Percentiles rank a stretch among this genome's conserved stretches.
These are phyloP conservation scores for Pelargonium fulgidum DNA, from an alignment of 441 rosid species.

Conservation along the genomic window DNA sequence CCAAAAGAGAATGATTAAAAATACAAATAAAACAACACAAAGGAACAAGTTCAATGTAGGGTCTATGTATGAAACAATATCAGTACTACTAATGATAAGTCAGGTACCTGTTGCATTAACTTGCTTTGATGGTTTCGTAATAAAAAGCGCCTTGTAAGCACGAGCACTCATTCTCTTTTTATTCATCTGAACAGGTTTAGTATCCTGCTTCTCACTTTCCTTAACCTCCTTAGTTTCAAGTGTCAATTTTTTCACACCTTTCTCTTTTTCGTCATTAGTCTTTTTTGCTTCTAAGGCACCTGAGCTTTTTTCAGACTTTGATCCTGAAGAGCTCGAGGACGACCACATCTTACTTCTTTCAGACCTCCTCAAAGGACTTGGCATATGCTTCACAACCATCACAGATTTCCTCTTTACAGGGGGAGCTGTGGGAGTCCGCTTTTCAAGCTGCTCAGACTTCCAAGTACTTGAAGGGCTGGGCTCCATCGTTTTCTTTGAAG, in stretches of 20 bases:
- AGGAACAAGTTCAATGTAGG: neutral
- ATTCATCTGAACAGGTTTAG: constrained; percentile 12
- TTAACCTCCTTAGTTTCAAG: constrained; percentile 30
- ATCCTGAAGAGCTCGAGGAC: constrained; percentile 35
- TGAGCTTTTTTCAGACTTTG: constrained; percentile 28
- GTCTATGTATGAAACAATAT: neutral
- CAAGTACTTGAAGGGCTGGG: constrained; percentile 34
- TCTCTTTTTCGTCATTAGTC: constrained; percentile 35
- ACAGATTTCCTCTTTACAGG: constrained; percentile 33
- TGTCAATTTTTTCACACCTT: constrained; percentile 29
- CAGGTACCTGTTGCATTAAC: constrained; percentile 29
- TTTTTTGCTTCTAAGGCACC: constrained; percentile 24
- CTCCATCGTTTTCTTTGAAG: constrained; percentile 27
- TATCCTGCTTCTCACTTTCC: constrained; percentile 18
- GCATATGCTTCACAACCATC: constrained; percentile 34
- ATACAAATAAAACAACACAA: neutral
- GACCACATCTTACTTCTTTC: constrained; percentile 42
- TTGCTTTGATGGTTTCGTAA: constrained; percentile 25
- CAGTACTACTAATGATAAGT: neutral
- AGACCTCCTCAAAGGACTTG: constrained; percentile 54
- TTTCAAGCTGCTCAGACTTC: constrained; percentile 52
- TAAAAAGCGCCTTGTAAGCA: constrained; percentile 36
- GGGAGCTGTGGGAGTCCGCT: constrained; percentile 34
- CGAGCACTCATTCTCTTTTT: constrained; percentile 34
- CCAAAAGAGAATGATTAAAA: neutral